Evolutionary conservation across 169 alveolate genomes (phyloP).

Genomic region (Plasmodium billcollinsi): DNA sequence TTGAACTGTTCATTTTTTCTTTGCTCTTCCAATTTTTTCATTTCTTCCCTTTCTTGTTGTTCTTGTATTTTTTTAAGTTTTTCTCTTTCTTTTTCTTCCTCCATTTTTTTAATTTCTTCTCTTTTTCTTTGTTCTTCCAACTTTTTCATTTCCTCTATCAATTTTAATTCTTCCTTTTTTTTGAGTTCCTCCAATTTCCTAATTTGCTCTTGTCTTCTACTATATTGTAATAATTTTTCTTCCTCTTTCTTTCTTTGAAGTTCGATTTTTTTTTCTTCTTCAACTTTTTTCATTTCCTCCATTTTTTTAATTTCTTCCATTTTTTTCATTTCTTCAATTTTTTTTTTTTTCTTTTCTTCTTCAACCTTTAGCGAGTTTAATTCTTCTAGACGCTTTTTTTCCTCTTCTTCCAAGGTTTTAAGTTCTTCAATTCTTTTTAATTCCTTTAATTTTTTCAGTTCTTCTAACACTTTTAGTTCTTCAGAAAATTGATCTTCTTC

Average conservation of each 20-base stretch:
- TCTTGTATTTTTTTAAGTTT: slow-evolving; percentile 7
- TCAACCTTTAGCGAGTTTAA: background rate
- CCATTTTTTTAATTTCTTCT: slow-evolving; percentile 6
- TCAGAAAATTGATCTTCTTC: background rate
- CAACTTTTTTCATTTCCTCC: slow-evolving; percentile 12
- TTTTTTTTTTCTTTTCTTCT: slow-evolving; percentile 3
- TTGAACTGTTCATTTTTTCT: slow-evolving; percentile 1
- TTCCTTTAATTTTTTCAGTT: background rate
- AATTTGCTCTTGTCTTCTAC: slow-evolving; percentile 4
- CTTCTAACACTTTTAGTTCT: background rate
- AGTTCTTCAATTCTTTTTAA: background rate
- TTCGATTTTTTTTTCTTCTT: slow-evolving; percentile 4
- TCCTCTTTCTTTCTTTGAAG: slow-evolving; percentile 1
- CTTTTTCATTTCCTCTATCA: slow-evolving; percentile 5
- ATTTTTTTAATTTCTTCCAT: background rate
- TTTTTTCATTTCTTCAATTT: background rate
- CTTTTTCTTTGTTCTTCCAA: slow-evolving; percentile 1
- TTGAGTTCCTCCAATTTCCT: slow-evolving; percentile 5
- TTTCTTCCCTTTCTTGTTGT: background rate
- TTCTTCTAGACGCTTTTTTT: background rate
- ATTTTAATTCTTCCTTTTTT: slow-evolving; percentile 9
- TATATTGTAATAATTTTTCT: slow-evolving; percentile 14
- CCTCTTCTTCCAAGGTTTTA: background rate
- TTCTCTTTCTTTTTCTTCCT: slow-evolving; percentile 8
- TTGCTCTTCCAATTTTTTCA: slow-evolving; percentile 7